phyloP scores from a whole-genome alignment of 345 rosid genomes.

The Gynandropsis gynandra region DNA sequence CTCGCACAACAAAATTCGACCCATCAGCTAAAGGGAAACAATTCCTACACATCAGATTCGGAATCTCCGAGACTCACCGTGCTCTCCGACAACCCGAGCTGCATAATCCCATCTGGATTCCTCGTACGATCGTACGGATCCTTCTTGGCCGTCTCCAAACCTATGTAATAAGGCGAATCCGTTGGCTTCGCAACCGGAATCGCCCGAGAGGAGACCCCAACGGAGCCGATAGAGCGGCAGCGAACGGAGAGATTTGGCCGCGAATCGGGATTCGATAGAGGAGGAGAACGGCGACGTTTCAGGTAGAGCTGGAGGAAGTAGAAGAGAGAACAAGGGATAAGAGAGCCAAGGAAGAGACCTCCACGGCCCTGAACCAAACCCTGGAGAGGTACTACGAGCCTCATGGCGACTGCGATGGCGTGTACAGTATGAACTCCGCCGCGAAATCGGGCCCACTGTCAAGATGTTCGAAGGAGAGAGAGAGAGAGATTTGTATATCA shows the following conservation, averaged over 20 bases:
- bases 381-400: constrained; percentile 73
- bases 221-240: constrained; percentile 47
- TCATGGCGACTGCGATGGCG: constrained; percentile 39
- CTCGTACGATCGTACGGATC: constrained; percentile 50
- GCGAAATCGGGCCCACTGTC: background rate
- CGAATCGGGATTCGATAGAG: constrained; percentile 51
- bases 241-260: constrained; percentile 43
- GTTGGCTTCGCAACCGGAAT: constrained; percentile 44
- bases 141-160: constrained; percentile 46
- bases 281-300: constrained; percentile 59
- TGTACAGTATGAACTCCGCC: background rate
- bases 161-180: constrained; percentile 65
- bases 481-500: too few relatives aligned
- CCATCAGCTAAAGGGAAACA: background rate
- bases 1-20: background rate
- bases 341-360: constrained; percentile 68
- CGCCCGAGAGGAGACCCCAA: constrained; percentile 51
- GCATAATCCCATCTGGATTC: constrained; percentile 63
- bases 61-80: constrained; percentile 33
- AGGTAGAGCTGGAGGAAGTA: constrained; percentile 66
- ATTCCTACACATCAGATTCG: background rate
- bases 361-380: constrained; percentile 81
- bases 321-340: constrained; percentile 84
- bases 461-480: too few relatives aligned
- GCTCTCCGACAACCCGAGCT: constrained; percentile 85